Evolutionary conservation across 2,329 filamentous ascomycete genomes (phyloP).

Genomic region (Aureobasidium sp.): DNA sequence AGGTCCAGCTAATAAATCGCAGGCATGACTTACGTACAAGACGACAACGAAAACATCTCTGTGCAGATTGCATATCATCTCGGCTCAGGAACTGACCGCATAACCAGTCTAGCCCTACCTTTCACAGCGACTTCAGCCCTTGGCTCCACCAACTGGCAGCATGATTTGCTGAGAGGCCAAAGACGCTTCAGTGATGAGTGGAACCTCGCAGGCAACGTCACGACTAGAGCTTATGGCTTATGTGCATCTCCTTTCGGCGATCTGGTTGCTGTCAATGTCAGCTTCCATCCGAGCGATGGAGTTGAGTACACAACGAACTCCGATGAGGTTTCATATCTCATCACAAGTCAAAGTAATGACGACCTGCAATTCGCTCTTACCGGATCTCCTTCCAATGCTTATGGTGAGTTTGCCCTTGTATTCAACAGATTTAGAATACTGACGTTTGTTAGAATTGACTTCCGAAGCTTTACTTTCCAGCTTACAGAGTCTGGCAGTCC

Average conservation of each 20-base stretch:
- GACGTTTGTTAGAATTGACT: constrained; percentile 18
- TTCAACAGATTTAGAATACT: background rate
- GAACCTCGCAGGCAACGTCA: constrained; percentile 43
- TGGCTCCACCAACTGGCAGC: constrained; percentile 31
- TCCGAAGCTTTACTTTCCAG: constrained; percentile 31
- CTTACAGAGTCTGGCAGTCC: constrained; percentile 15
- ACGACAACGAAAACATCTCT: constrained; percentile 16
- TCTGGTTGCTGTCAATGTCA: constrained; percentile 43
- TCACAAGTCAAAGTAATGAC: constrained; percentile 14
- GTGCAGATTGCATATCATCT: constrained; percentile 34
- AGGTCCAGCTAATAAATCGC: background rate
- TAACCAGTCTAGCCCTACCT: constrained; percentile 26
- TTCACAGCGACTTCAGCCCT: background rate
- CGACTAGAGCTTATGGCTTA: constrained; percentile 49
- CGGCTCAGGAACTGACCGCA: constrained; percentile 29
- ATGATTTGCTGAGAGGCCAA: constrained; percentile 32
- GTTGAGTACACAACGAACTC: constrained; percentile 48
- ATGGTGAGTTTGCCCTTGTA: constrained; percentile 12
- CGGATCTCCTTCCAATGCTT: constrained; percentile 11
- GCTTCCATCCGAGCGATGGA: constrained; percentile 50
- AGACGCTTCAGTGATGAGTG: constrained; percentile 42
- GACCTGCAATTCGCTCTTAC: background rate
- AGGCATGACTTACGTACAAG: constrained; percentile 27
- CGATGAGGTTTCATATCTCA: constrained; percentile 30
- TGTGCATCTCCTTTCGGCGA: constrained; percentile 40